phyloP scores from a whole-genome alignment of 306 rosid species.

The Citrullus colocynthis region DNA sequence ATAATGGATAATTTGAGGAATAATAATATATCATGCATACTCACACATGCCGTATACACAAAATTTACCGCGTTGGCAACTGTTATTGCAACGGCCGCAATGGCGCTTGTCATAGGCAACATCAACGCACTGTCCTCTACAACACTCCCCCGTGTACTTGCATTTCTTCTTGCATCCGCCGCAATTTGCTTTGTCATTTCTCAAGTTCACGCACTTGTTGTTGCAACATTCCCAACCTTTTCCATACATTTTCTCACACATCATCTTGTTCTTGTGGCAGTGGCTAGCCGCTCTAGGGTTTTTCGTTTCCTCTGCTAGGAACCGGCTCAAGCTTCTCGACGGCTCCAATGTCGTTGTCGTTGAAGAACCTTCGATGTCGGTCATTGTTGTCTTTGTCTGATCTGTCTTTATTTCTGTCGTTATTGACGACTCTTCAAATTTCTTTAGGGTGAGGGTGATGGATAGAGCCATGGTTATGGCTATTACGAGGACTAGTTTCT shows the following conservation, averaged over 20 bases:
- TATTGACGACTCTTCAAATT: background rate
- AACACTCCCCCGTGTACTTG: slow-evolving; percentile 47
- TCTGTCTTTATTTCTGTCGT: background rate
- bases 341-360: slow-evolving; percentile 10
- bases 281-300: slow-evolving; percentile 44
- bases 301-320: slow-evolving; percentile 17
- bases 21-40: slow-evolving; percentile 41
- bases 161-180: slow-evolving; percentile 65
- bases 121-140: slow-evolving; percentile 62
- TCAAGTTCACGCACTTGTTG: slow-evolving; percentile 59
- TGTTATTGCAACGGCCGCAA: slow-evolving; percentile 53
- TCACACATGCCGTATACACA: slow-evolving; percentile 61
- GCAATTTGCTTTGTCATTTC: slow-evolving; percentile 39
- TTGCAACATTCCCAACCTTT: slow-evolving; percentile 56
- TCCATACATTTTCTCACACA: slow-evolving; percentile 17
- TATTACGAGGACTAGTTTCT: slow-evolving; percentile 35
- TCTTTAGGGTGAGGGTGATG: slow-evolving; percentile 36
- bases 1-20: background rate
- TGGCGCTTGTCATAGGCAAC: slow-evolving; percentile 55
- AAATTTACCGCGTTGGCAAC: slow-evolving; percentile 19
- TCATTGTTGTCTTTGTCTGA: background rate
- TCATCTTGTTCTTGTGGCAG: slow-evolving; percentile 39
- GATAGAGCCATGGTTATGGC: slow-evolving; percentile 79
- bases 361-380: background rate
- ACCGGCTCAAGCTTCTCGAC: slow-evolving; percentile 46